Evolutionary conservation across 2,329 filamentous ascomycete genomes (phyloP).

Genomic region (Orbilia javanica): DNA sequence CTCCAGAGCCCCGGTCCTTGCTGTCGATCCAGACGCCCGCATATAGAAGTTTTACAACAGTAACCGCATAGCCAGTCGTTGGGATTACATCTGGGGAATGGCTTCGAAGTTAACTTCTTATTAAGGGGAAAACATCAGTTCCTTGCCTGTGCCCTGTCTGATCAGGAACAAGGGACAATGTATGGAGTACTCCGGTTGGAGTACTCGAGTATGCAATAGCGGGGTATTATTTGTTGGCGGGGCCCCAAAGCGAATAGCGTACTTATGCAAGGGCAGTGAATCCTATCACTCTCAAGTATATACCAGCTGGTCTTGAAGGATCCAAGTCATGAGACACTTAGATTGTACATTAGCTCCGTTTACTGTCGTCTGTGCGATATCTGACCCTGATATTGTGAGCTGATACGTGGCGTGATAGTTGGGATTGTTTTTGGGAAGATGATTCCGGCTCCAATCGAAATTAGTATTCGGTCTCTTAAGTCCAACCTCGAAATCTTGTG

Average conservation of each 20-base stretch:
- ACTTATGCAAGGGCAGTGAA: slow-evolving; percentile 12
- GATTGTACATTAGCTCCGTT: not conserved
- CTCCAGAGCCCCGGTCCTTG: slow-evolving; percentile 40
- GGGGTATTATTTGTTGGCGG: slow-evolving; percentile 31
- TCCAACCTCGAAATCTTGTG: not conserved
- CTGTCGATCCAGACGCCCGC: slow-evolving; percentile 38
- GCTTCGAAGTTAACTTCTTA: not conserved
- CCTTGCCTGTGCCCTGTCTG: not conserved
- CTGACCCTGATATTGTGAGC: not conserved
- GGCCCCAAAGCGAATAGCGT: slow-evolving; percentile 21
- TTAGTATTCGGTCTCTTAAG: not conserved
- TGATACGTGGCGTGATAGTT: not conserved
- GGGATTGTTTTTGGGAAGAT: not conserved
- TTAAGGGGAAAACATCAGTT: slow-evolving; percentile 31
- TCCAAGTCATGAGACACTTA: not conserved
- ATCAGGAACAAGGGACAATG: not conserved
- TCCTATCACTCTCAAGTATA: slow-evolving; percentile 10
- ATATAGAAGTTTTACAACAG: slow-evolving; percentile 35
- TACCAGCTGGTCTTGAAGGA: not conserved
- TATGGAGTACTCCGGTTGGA: slow-evolving; percentile 3
- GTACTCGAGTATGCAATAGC: slow-evolving; percentile 14
- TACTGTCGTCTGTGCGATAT: not conserved
- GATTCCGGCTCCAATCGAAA: not conserved
- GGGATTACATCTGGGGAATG: slow-evolving; percentile 7
- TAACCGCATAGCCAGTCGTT: not conserved